Evolutionary conservation across 2,329 filamentous ascomycete species (phyloP), one percentile per base, ranked within the genome.

Genomic region (Ceratocystis destructans): DNA sequence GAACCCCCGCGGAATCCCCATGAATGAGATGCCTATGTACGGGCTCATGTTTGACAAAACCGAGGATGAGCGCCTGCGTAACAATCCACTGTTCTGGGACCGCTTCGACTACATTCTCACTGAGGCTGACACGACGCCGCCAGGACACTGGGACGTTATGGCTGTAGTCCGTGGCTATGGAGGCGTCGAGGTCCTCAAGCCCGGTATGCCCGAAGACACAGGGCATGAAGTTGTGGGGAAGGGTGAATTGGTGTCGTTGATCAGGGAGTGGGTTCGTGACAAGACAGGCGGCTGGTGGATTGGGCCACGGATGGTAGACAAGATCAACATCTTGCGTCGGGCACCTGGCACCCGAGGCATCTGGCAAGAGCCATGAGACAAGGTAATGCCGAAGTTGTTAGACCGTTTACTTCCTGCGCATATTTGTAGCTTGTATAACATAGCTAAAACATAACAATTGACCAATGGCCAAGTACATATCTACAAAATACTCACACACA

Each of bases 271-370:
- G 1, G 77, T 82, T 5, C 79, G 80, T 68, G 69, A 68, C 31
- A 68, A 75, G 4, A 85, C 82, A 0, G 79, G 83, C 1, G 85
- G 85, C 0, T 86, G 83, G 82, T 88, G 85, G 84, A 70, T 83
- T 70, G 85, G 85, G 0, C 84, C 84, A 28, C 77, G 79, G 69
- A 85, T 87, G 82, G 77, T 77, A 69, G 82, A 83, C 5, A 75
- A 77, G 64, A 78, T 86, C 55, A 48, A 64, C 28, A 68, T 68
- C 12, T 10, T 68, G 12, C 44, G 61, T 8, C 64, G 66, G 41
- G 61, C 44, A 17, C 53, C 46, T 17, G 66, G 66, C 20, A 64
- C 64, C 8, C 33, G 64, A 20, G 66, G 66, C 20, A 66, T 68
- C 22, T 61, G 55, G 53, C 59, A 63, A 28, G 8, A 20, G n/a